phyloP scores from a whole-genome alignment of 495 filamentous ascomycete species.

The Xylaria longipes region DNA sequence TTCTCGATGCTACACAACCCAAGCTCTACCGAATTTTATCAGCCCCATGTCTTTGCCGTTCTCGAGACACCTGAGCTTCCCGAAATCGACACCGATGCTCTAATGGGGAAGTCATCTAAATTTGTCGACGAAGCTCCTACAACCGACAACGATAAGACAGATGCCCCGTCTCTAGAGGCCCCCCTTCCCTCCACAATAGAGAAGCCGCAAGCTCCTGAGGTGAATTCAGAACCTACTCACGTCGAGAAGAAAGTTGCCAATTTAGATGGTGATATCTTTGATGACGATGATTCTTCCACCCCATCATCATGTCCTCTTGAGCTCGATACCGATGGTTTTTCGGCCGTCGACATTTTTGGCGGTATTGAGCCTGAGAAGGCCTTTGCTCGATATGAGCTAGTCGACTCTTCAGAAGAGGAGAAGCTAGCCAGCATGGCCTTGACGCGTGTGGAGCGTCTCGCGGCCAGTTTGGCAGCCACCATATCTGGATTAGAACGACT shows the following conservation, averaged over 20 bases:
- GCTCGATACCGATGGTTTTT: conserved; percentile 43
- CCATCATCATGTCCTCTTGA: conserved; percentile 35
- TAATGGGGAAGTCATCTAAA: conserved; percentile 71
- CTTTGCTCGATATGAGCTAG: conserved; percentile 62
- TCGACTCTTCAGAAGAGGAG: conserved; percentile 59
- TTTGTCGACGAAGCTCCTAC: conserved; percentile 50
- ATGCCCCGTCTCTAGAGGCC: conserved; percentile 52
- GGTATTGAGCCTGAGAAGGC: conserved; percentile 65
- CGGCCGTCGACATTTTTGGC: conserved; percentile 56
- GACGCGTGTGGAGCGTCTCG: conserved; percentile 49
- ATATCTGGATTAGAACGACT: conserved; percentile 49
- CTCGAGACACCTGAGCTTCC: conserved; percentile 75
- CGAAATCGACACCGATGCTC: conserved; percentile 62
- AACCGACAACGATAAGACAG: conserved; percentile 58
- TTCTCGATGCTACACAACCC: conserved; percentile 63
- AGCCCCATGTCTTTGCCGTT: conserved; percentile 82
- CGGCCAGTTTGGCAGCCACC: conserved; percentile 46
- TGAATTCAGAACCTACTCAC: conserved; percentile 53
- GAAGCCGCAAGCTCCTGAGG: conserved; percentile 36
- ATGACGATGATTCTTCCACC: conserved; percentile 49
- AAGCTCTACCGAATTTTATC: conserved; percentile 60
- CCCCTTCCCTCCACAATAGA: conserved; percentile 40
- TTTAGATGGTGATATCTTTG: conserved; percentile 40
- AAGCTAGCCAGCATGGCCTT: conserved; percentile 40
- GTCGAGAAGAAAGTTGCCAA: conserved; percentile 40